phyloP scores from a whole-genome alignment of 345 rosid genomes.

The Eucalyptus sp. region DNA sequence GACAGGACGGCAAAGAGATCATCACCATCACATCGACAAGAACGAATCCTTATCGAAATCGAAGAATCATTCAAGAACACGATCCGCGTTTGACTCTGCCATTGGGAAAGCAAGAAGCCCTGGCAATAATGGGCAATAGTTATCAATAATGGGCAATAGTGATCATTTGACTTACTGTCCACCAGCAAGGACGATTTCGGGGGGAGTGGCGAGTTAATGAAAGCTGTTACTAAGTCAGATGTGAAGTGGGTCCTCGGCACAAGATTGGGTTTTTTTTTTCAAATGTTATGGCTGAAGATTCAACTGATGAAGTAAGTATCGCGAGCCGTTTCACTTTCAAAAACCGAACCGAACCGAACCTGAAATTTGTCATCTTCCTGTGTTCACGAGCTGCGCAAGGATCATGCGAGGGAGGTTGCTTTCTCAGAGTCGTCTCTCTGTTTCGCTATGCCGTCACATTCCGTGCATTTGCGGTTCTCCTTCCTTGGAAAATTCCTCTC shows the following conservation, averaged over 20 bases:
- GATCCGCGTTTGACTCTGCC: not conserved
- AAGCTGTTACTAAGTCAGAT: not conserved
- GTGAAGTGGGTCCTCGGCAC: not conserved
- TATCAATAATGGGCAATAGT: not conserved
- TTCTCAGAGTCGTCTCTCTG: not conserved
- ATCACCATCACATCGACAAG: not conserved
- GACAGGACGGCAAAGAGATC: not conserved
- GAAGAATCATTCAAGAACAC: not conserved
- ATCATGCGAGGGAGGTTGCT: not conserved
- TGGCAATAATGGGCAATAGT: not conserved
- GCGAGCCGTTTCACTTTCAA: not conserved
- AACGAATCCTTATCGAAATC: not conserved
- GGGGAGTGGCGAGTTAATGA: not conserved
- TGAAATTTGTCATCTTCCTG: not conserved
- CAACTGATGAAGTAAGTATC: not conserved
- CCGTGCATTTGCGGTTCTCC: not conserved
- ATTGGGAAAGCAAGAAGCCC: not conserved
- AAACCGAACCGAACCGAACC: not conserved
- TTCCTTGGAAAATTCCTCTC: not conserved
- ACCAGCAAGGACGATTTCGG: not conserved
- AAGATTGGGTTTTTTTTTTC: not conserved
- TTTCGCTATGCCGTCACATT: not conserved
- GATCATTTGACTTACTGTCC: not conserved
- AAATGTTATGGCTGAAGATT: not conserved
- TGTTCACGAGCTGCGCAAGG: not conserved